These are phyloP conservation scores for Aspergillus nomiae DNA, from an alignment of 2,329 filamentous ascomycete genomes.

Conservation along the genomic window DNA sequence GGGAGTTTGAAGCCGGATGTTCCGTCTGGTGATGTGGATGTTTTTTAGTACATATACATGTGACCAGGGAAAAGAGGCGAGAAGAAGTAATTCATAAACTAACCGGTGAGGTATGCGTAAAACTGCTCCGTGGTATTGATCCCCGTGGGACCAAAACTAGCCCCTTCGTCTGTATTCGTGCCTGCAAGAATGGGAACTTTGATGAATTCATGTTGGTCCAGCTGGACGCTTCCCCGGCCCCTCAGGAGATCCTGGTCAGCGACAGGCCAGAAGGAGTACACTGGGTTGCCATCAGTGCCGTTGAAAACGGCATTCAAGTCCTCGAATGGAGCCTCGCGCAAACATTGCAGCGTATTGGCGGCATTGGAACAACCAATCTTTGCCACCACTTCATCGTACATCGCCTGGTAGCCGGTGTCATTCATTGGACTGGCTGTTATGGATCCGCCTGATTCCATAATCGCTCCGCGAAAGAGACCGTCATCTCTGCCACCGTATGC, in stretches of 20 bases:
- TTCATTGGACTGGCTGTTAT: slow-evolving; percentile 47
- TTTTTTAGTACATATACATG: not conserved
- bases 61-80: not conserved
- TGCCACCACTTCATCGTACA: slow-evolving; percentile 64
- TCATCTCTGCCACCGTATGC: slow-evolving; percentile 59
- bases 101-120: slow-evolving; percentile 41
- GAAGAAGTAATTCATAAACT: not conserved
- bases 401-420: slow-evolving; percentile 40
- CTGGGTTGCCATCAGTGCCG: slow-evolving; percentile 36
- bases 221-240: slow-evolving; percentile 55
- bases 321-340: slow-evolving; percentile 63
- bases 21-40: slow-evolving; percentile 26
- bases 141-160: slow-evolving; percentile 54
- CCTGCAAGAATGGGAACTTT: slow-evolving; percentile 66
- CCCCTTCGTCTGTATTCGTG: slow-evolving; percentile 67
- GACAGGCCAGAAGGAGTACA: slow-evolving; percentile 41
- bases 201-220: slow-evolving; percentile 62
- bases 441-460: slow-evolving; percentile 56
- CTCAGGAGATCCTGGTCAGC: slow-evolving; percentile 61
- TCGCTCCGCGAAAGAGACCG: slow-evolving; percentile 55
- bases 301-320: slow-evolving; percentile 60
- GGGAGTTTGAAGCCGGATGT: slow-evolving; percentile 24
- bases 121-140: slow-evolving; percentile 61
- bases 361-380: slow-evolving; percentile 61
- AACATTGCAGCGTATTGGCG: slow-evolving; percentile 63